Percentiles rank a stretch among this genome's conserved stretches.
Evolutionary conservation across 1,284 basidiomycete species (phyloP).

Genomic region (Ustilago loliicola): DNA sequence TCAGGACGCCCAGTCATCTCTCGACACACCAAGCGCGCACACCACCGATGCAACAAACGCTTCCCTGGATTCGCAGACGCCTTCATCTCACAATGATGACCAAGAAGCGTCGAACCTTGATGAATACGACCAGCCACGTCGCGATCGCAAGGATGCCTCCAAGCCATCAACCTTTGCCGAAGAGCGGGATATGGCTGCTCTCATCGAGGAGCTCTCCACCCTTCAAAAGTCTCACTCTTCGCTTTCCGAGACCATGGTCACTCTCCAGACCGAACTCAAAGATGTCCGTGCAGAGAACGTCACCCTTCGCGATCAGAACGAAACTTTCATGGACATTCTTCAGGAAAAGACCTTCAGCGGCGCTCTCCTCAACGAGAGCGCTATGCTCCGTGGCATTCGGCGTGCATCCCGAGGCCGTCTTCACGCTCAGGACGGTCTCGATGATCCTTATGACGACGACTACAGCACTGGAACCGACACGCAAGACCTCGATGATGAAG

Average conservation of each 20-base stretch:
- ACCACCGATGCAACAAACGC: neutral
- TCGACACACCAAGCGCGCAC: neutral
- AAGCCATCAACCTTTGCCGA: constrained; percentile 32
- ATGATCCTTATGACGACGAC: constrained; percentile 44
- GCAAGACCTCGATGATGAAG: constrained; percentile 26
- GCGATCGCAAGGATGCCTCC: neutral
- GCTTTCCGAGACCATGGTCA: constrained; percentile 48
- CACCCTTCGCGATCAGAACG: constrained; percentile 57
- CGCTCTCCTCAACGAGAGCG: constrained; percentile 56
- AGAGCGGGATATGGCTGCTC: constrained; percentile 29
- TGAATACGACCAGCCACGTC: neutral
- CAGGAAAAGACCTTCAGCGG: constrained; percentile 64
- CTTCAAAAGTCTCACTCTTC: constrained; percentile 50
- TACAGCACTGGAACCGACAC: constrained; percentile 37
- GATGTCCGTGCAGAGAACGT: constrained; percentile 51
- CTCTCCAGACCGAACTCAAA: constrained; percentile 54
- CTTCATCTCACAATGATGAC: neutral
- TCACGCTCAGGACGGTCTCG: constrained; percentile 24
- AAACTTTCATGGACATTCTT: constrained; percentile 59
- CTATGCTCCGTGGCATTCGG: constrained; percentile 52
- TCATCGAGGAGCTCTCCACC: constrained; percentile 42
- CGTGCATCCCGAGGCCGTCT: constrained; percentile 31
- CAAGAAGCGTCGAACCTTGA: neutral
- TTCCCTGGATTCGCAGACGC: neutral
- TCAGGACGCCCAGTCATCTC: constrained; percentile 1